Evolutionary conservation across 176 grass and related monocot genomes (phyloP).

Genomic region (Zizania latifolia): DNA sequence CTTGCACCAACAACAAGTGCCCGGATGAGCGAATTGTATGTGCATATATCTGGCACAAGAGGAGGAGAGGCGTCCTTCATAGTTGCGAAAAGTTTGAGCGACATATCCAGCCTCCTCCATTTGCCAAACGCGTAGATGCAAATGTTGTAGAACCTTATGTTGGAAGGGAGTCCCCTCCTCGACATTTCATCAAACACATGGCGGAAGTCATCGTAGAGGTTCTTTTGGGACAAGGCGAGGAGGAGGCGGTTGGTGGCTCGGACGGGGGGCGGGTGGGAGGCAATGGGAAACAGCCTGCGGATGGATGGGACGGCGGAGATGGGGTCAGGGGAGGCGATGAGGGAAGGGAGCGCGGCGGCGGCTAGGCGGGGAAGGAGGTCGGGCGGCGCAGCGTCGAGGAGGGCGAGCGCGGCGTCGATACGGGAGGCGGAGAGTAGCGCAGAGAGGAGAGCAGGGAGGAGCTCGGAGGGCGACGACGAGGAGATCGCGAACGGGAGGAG

Average conservation of each 20-base stretch:
- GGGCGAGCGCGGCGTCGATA: conserved; percentile 44
- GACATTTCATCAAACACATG: conserved; percentile 73
- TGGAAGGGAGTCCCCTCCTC: conserved; percentile 43
- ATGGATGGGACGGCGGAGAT: conserved; percentile 41
- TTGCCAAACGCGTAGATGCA: conserved; percentile 78
- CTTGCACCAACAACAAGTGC: conserved; percentile 47
- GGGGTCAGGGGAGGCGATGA: conserved; percentile 47
- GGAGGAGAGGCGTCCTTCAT: conserved; percentile 52
- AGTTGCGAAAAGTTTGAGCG: conserved; percentile 51
- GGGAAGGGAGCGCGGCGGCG: conserved; percentile 56
- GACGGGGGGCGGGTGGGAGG: conserved; percentile 27
- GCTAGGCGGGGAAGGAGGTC: conserved; percentile 44
- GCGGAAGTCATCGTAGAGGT: conserved; percentile 53
- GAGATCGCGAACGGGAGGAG: conserved; percentile 48
- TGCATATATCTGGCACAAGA: conserved; percentile 58
- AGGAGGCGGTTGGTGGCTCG: conserved; percentile 54
- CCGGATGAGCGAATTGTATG: conserved; percentile 70
- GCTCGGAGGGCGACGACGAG: conserved; percentile 2
- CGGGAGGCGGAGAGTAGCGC: conserved; percentile 47
- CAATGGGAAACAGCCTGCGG: conserved; percentile 38
- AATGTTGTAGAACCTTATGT: conserved; percentile 67
- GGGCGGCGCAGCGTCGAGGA: conserved; percentile 38
- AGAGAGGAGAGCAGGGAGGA: conserved; percentile 25
- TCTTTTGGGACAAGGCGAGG: conserved; percentile 38
- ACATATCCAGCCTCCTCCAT: conserved; percentile 51